Conservation (phyloP, 495 filamentous ascomycete genomes). For the Penicillium silybi region DNA sequence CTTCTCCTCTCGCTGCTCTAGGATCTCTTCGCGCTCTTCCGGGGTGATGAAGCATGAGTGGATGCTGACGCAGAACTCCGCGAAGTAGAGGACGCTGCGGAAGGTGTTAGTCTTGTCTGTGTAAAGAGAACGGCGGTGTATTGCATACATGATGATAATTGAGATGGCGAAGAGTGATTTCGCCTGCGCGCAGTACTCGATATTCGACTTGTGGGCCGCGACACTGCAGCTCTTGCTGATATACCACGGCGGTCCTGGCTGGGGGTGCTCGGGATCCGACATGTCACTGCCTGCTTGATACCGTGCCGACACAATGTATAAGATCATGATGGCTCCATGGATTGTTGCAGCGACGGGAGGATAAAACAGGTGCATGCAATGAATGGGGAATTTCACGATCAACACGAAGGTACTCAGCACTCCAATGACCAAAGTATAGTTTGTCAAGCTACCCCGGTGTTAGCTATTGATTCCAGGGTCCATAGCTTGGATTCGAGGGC, state of each 20-base stretch:
- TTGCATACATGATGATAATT: conserved; percentile 65
- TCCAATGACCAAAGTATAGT: conserved; percentile 78
- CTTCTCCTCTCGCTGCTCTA: conserved; percentile 38
- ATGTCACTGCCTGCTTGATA: conserved; percentile 78
- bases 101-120: conserved; percentile 12
- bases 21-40: conserved; percentile 31
- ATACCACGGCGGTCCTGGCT: conserved; percentile 74
- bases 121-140: neutral
- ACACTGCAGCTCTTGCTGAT: conserved; percentile 72
- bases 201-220: conserved; percentile 48
- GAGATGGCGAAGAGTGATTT: conserved; percentile 71
- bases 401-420: conserved; percentile 58
- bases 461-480: conserved; percentile 7
- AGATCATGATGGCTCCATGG: conserved; percentile 53
- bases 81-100: conserved; percentile 50
- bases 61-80: conserved; percentile 52
- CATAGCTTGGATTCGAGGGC: conserved; percentile 1
- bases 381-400: conserved; percentile 57
- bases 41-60: conserved; percentile 60
- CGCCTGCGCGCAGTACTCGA: conserved; percentile 71
- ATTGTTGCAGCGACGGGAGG: conserved; percentile 62
- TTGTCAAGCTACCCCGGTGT: conserved; percentile 57
- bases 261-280: conserved; percentile 66
- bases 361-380: conserved; percentile 67
- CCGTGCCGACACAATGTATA: conserved; percentile 65